Evolutionary conservation across 805 yeast species (phyloP).

Genomic region (Candida insectorum): DNA sequence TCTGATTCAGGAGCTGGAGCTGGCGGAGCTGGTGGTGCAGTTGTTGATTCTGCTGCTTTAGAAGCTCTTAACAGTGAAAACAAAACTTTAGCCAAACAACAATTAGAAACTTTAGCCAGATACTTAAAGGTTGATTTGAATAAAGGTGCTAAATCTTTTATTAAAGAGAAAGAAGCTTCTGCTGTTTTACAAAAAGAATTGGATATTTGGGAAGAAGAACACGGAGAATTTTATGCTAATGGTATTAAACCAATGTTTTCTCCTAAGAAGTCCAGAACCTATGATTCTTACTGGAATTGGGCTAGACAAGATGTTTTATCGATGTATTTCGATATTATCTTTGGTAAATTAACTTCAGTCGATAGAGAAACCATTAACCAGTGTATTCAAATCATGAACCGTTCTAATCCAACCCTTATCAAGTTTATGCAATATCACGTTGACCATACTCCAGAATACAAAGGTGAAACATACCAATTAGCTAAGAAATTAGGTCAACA

Average conservation of each 20-base stretch:
- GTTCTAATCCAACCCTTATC: constrained; percentile 89
- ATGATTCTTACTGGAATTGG: constrained; percentile 99
- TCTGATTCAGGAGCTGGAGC: constrained; percentile 52
- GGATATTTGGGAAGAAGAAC: constrained; percentile 78
- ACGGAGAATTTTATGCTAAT: constrained; percentile 89
- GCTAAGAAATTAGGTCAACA: constrained; percentile 90
- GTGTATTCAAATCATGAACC: constrained; percentile 96
- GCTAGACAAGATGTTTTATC: constrained; percentile 95
- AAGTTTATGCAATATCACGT: constrained; percentile 93
- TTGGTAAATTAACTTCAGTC: constrained; percentile 84
- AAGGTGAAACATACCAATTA: constrained; percentile 89
- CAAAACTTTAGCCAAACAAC: constrained; percentile 69
- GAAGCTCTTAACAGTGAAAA: constrained; percentile 75
- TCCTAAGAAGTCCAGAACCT: constrained; percentile 87
- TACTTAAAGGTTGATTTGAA: constrained; percentile 91
- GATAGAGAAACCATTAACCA: constrained; percentile 96
- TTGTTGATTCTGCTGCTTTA: constrained; percentile 92
- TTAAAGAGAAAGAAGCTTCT: constrained; percentile 82
- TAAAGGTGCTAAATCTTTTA: constrained; percentile 81
- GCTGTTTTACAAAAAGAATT: constrained; percentile 81
- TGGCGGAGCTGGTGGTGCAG: constrained; percentile 74
- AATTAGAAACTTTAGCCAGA: constrained; percentile 87
- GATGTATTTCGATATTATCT: constrained; percentile 92
- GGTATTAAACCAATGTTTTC: constrained; percentile 92
- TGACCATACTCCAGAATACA: constrained; percentile 75